Base-by-base conservation (phyloP, 257 asterid genomes). In the Solanum medicagineum region DNA sequence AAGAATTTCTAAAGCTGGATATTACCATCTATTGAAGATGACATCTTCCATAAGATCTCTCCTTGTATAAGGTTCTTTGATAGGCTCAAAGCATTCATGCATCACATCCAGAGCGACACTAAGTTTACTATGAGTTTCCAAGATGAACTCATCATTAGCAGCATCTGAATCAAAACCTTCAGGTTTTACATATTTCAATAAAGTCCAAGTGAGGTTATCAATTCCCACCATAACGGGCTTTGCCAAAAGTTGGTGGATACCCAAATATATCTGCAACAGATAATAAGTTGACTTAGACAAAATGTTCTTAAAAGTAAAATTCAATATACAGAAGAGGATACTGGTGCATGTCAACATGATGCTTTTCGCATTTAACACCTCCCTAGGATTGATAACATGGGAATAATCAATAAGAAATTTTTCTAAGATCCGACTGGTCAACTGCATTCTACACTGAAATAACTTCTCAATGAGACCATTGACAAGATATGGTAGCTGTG, bases 51-150 rank as follows among this genome's bases (percentile, higher is more conserved):
- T 90, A 80, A 94, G 89, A 90, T 93, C 98, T 79, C 92, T 89
- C 81, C 81, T 88, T 69, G 93, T 91, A 71, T 91, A 86, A 86
- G 93, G 93, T 89, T 93, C 98, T 87, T 89, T 87, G 84, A 94
- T 90, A 51, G 98, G 94, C 85, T 93, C 92, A 77, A 94, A 94
- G 88, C 97, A 94, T 84, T 94, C 98, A 84, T 94, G 98, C 96
- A 94, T 94, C 89, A 94, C 97, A 68, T 85, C 49, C 44, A 94
- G 91, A 84, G 98, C 96, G 80, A 91, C 89, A 83, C 83, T 89
- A 62, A 94, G 95, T 89, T 92, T 93, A 93, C 92, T 89, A 87
- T 87, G 89, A 86, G 51, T 86, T 89, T 91, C 93, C 69, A 89
- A 65, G 75, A 73, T 24, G 84, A 32, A 22, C 82, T 91, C 95